Evolutionary conservation across 805 yeast species (phyloP).

Genomic region (Brettanomyces custersianus): DNA sequence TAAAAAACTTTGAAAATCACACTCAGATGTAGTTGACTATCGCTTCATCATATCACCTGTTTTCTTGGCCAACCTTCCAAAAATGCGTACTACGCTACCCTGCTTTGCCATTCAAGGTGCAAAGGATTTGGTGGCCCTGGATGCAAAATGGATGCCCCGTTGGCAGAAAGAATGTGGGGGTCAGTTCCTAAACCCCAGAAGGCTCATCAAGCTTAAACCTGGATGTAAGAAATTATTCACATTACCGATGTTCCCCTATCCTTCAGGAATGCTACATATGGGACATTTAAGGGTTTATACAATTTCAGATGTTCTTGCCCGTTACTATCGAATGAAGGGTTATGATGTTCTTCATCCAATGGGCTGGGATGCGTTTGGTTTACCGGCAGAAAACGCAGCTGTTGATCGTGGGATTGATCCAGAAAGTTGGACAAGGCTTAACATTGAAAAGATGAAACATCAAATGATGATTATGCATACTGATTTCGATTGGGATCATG

Average conservation of each 20-base stretch:
- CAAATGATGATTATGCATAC: slow-evolving; percentile 76
- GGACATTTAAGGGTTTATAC: slow-evolving; percentile 94
- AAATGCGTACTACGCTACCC: no score
- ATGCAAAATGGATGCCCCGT: slow-evolving; percentile 41
- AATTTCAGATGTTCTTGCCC: slow-evolving; percentile 73
- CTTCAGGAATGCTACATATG: slow-evolving; percentile 86
- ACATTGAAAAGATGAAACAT: slow-evolving; percentile 76
- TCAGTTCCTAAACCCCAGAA: slow-evolving; percentile 23
- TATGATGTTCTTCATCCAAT: slow-evolving; percentile 82
- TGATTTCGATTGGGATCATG: slow-evolving; percentile 91
- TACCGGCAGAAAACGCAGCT: slow-evolving; percentile 98
- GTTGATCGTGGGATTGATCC: slow-evolving; percentile 78
- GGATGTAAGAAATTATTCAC: slow-evolving; percentile 42
- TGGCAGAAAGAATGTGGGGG: slow-evolving; percentile 31
- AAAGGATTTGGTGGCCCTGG: slow-evolving; percentile 26
- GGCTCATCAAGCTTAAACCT: slow-evolving; percentile 8
- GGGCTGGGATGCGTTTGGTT: slow-evolving; percentile 99
- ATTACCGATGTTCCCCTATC: slow-evolving; percentile 91
- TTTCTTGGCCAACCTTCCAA: background rate
- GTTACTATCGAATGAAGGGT: slow-evolving; percentile 73
- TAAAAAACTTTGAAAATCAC: no score
- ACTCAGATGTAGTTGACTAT: background rate
- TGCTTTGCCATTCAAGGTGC: slow-evolving; percentile 1
- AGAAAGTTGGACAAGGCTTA: slow-evolving; percentile 69
- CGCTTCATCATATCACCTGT: background rate